Conservation (phyloP, 257 asterid genomes). For the Solanum ahanhuiri region DNA sequence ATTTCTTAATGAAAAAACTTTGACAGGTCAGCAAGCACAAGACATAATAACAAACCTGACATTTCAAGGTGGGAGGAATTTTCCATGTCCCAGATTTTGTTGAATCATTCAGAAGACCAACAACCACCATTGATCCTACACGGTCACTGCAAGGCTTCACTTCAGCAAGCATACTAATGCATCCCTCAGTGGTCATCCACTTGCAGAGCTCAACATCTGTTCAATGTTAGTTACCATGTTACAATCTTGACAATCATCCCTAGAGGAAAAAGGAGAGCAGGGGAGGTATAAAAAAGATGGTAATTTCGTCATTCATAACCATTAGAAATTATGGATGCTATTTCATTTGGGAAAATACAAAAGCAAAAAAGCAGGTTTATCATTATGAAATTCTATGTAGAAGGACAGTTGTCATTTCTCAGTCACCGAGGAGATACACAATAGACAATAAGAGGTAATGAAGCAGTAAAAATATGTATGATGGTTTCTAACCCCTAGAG, state of each 20-base stretch:
- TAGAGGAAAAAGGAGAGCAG: not conserved
- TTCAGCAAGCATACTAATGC: conserved; percentile 42
- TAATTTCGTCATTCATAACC: not conserved
- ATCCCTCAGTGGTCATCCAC: conserved; percentile 58
- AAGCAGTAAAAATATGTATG: not conserved
- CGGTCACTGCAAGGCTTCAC: conserved; percentile 63
- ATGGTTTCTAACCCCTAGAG: not conserved
- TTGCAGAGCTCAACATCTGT: conserved; percentile 43
- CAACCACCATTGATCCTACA: conserved; percentile 58
- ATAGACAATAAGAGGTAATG: not conserved
- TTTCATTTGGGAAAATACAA: not conserved
- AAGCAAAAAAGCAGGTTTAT: not conserved
- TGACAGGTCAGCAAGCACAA: not conserved
- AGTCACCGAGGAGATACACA: not conserved
- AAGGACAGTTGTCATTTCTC: not conserved
- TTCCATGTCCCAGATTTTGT: conserved; percentile 23
- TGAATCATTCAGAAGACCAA: conserved; percentile 53
- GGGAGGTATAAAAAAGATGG: not conserved
- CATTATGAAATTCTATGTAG: not conserved
- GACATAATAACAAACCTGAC: conserved; percentile 38
- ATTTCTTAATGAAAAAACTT: not conserved
- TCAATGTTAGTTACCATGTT: conserved; percentile 5
- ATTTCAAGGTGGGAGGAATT: conserved; percentile 45
- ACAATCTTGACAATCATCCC: not conserved
- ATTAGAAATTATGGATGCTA: not conserved